phyloP scores from a whole-genome alignment of 345 rosid species.

The Draba incana region DNA sequence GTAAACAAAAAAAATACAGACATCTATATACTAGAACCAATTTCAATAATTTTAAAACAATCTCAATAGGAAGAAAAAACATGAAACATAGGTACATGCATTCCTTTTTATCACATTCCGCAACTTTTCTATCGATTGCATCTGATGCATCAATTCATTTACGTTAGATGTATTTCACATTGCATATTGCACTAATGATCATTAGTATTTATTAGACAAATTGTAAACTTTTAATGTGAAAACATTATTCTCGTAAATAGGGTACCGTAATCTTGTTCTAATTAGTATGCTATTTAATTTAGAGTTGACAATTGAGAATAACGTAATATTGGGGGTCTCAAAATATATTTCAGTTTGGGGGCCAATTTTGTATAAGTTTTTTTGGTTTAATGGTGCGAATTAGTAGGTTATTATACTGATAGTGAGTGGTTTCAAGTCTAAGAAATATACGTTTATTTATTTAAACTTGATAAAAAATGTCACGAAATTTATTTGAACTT shows the following conservation, averaged over 20 bases:
- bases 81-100: not conserved
- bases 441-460: too few relatives aligned
- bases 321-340: not conserved
- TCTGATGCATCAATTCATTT: not conserved
- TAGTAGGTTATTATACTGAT: too few relatives aligned
- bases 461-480: too few relatives aligned
- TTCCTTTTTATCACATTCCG: constrained; percentile 17
- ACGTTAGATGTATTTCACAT: constrained; percentile 2
- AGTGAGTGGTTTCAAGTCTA: too few relatives aligned
- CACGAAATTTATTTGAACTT: too few relatives aligned
- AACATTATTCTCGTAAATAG: too few relatives aligned
- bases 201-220: too few relatives aligned
- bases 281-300: not conserved
- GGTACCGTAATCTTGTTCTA: too few relatives aligned
- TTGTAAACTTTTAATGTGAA: too few relatives aligned
- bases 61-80: not conserved
- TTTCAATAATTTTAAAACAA: not conserved
- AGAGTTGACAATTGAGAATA: not conserved
- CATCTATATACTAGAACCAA: not conserved
- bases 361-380: too few relatives aligned
- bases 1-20: not conserved
- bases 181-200: constrained; percentile 11
- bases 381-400: too few relatives aligned
- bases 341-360: too few relatives aligned
- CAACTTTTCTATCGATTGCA: not conserved